These are phyloP conservation scores for Sanghuangporus sanghuang DNA, from an alignment of 1,284 basidiomycete species.

Conservation along the genomic window DNA sequence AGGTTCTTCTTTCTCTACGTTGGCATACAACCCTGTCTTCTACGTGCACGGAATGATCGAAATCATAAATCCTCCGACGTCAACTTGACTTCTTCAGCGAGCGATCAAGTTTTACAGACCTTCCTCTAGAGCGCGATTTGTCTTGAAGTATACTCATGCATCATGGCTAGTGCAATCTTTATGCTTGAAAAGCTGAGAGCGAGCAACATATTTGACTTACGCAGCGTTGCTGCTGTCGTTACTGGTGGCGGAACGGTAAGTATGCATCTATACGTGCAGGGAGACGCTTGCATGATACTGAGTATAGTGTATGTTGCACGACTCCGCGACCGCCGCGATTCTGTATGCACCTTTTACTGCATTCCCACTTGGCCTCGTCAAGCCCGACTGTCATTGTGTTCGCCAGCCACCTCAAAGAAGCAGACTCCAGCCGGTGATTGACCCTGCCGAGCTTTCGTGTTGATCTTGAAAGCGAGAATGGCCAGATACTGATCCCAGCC, in stretches of 20 bases:
- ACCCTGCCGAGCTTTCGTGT: conserved; percentile 76
- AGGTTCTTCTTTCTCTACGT: background rate
- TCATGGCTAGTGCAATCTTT: conserved; percentile 26
- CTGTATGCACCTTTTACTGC: background rate
- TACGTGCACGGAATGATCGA: background rate
- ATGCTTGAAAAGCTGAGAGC: conserved; percentile 34
- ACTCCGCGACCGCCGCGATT: conserved; percentile 1
- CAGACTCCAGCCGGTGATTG: conserved; percentile 59
- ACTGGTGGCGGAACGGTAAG: conserved; percentile 45
- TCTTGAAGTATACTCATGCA: background rate
- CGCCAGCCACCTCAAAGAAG: conserved; percentile 58
- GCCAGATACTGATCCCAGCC: conserved; percentile 71
- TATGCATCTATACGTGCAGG: background rate
- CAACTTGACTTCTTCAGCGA: background rate
- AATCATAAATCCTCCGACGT: background rate
- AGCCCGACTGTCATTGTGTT: conserved; percentile 60
- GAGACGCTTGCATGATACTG: conserved; percentile 1
- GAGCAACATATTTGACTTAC: conserved; percentile 38
- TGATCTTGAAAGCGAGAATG: conserved; percentile 61
- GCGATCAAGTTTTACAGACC: background rate
- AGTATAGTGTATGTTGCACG: background rate
- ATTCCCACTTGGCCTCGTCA: background rate
- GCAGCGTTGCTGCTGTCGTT: conserved; percentile 42
- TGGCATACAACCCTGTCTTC: background rate
- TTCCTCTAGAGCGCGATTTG: background rate